Percentiles rank a stretch among this genome's conserved stretches.
Evolutionary conservation across 495 filamentous ascomycete genomes (phyloP).

Genomic region (Aspergillus campestris): DNA sequence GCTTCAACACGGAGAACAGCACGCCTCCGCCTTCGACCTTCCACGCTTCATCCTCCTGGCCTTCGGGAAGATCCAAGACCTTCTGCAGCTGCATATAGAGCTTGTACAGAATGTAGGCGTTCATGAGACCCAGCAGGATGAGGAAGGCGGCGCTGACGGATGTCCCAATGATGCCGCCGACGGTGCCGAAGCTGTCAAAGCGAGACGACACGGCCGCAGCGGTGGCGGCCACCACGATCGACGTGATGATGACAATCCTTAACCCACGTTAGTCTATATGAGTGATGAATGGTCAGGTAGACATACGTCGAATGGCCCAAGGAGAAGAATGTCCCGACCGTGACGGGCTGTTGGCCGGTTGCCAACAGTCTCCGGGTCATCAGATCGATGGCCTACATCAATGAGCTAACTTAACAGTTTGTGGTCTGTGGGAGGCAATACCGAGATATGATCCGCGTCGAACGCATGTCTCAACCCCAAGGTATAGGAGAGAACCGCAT

Average conservation of each 20-base stretch:
- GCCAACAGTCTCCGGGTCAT: slow-evolving; percentile 92
- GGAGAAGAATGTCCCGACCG: slow-evolving; percentile 92
- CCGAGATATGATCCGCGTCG: slow-evolving; percentile 91
- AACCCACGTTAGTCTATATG: not conserved
- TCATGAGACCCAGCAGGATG: slow-evolving; percentile 72
- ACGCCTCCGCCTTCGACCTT: slow-evolving; percentile 72
- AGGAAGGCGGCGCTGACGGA: slow-evolving; percentile 76
- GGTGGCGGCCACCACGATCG: slow-evolving; percentile 83
- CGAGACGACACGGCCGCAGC: slow-evolving; percentile 67
- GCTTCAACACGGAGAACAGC: slow-evolving; percentile 61
- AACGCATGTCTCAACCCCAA: slow-evolving; percentile 89
- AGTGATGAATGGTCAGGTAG: not conserved
- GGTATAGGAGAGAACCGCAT: slow-evolving; percentile 78
- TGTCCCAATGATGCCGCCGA: slow-evolving; percentile 77
- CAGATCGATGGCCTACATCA: slow-evolving; percentile 71
- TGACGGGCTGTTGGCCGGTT: slow-evolving; percentile 76
- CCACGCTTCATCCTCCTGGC: slow-evolving; percentile 49
- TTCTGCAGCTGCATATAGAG: slow-evolving; percentile 58
- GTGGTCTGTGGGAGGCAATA: slow-evolving; percentile 11
- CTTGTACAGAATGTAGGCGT: slow-evolving; percentile 74
- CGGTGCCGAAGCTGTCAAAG: slow-evolving; percentile 71
- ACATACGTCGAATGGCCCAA: slow-evolving; percentile 78
- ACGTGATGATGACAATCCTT: slow-evolving; percentile 82
- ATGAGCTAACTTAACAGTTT: slow-evolving; percentile 2
- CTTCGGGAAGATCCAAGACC: slow-evolving; percentile 44